A percentile compares a stretch with the other conserved stretches of the same genome.
Evolutionary conservation across 495 filamentous ascomycete species (phyloP).

Genomic region (Neurospora tetraspora): DNA sequence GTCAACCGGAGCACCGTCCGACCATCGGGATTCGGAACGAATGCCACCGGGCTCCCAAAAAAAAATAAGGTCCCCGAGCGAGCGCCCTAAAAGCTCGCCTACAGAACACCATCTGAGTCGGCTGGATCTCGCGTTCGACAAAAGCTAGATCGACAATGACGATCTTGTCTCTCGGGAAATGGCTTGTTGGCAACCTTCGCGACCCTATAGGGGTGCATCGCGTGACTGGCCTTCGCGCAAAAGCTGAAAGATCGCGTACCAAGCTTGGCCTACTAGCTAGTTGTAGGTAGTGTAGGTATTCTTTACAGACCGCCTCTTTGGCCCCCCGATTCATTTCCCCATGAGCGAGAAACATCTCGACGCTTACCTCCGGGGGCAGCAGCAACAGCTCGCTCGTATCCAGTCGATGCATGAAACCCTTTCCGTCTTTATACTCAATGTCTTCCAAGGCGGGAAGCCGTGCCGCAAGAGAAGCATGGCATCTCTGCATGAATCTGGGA

Average conservation of each 20-base stretch:
- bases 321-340: not conserved
- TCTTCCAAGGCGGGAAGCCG: not conserved
- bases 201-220: not conserved
- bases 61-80: not conserved
- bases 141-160: not conserved
- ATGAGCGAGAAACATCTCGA: not conserved
- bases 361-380: not conserved
- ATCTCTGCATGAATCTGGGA: not conserved
- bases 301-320: not conserved
- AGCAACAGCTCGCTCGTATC: not conserved
- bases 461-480: not conserved
- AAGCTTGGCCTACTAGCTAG: not conserved
- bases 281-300: too few species aligned
- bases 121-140: not conserved
- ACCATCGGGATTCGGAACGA: not conserved
- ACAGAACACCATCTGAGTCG: not conserved
- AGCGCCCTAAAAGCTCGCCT: not conserved
- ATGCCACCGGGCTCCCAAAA: not conserved
- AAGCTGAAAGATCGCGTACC: not conserved
- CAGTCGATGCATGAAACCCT: not conserved
- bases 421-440: not conserved
- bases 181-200: not conserved
- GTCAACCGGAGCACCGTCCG: not conserved
- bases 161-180: not conserved
- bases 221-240: not conserved